Base-by-base conservation (phyloP, 140 eudicot species). In the Ambrosia hybrid region DNA sequence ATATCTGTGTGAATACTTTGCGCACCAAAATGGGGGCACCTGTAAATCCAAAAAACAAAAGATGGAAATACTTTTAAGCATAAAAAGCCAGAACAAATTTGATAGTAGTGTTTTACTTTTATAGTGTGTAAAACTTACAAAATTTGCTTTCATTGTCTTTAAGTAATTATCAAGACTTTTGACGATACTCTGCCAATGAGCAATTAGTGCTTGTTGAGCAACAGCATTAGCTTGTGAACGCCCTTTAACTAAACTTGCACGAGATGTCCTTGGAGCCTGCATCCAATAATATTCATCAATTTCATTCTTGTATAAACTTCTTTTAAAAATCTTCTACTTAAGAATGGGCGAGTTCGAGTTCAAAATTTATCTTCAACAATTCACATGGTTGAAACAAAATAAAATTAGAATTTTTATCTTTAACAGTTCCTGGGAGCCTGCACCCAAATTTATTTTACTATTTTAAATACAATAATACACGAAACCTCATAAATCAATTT, bases 211-310 rank as follows among this genome's bases (percentile, higher is more conserved):
- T 88, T 91, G 96, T 86, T 91, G 99, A 83, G 96, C 99, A 78
- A 82, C 96, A 53, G 96, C 99, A 76, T 88, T 88, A 56, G 97
- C 99, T 81, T 91, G 94, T 5, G 99, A 83, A 51, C 99, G 95
- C 57, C 97, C 99, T 84, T 95, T 95, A 41, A 88, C 95, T 80
- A 95, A 86, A 85, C 99, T 88, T 71, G 86, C 83, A 72, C 99
- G 91, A 37, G 99, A 95, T 59, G 92, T 91, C 80, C 99, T 85
- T 4, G 99, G 99, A 68, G 97, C 99, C 99, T 95, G 86, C 75
- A 69, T 51, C 39, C 10, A 52, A 36, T 21, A 16, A 48, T 8
- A 8, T 48, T 1, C 3, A 48, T 48, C 53, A 48, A 48, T 9
- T 48, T 48, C 53, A 41, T 48, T 48, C 4, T 48, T 48, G 46